phyloP scores from a whole-genome alignment of 1,284 basidiomycete genomes.

The Coriolopsis trogii region DNA sequence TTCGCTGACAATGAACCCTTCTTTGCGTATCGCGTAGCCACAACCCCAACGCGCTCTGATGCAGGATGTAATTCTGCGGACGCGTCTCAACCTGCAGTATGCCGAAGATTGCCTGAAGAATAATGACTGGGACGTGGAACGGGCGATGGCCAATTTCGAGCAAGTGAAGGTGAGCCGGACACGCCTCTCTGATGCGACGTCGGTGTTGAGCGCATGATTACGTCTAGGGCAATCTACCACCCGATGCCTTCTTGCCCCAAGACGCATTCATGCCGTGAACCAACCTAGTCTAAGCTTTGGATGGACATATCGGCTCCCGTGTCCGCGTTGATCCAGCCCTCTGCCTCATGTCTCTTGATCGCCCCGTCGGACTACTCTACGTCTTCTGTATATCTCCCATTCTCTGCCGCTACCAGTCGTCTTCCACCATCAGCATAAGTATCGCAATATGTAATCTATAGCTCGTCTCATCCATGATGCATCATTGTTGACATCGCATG shows the following conservation, averaged over 20 bases:
- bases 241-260: slow-evolving; percentile 42
- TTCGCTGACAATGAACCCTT: slow-evolving; percentile 18
- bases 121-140: slow-evolving; percentile 80
- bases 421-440: slow-evolving; percentile 14
- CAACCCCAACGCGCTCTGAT: slow-evolving; percentile 71
- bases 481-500: slow-evolving; percentile 18
- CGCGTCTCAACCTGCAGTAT: slow-evolving; percentile 76
- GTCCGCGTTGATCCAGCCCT: slow-evolving; percentile 8
- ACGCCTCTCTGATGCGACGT: slow-evolving; percentile 11
- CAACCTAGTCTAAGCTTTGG: slow-evolving; percentile 11
- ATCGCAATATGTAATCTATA: slow-evolving; percentile 24
- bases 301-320: slow-evolving; percentile 18
- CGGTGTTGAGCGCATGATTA: slow-evolving; percentile 21
- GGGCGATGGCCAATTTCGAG: slow-evolving; percentile 81
- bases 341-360: slow-evolving; percentile 20
- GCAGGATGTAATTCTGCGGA: slow-evolving; percentile 67
- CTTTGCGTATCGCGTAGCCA: slow-evolving; percentile 44
- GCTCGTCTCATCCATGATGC: slow-evolving; percentile 18
- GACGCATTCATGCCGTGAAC: slow-evolving; percentile 45
- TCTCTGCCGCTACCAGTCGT: not conserved
- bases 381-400: slow-evolving; percentile 14
- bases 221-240: slow-evolving; percentile 24
- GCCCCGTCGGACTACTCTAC: slow-evolving; percentile 15
- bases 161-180: slow-evolving; percentile 67
- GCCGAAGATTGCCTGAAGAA: slow-evolving; percentile 80